phyloP scores from a whole-genome alignment of 2,329 filamentous ascomycete genomes.

The Nigrospora sphaerica region DNA sequence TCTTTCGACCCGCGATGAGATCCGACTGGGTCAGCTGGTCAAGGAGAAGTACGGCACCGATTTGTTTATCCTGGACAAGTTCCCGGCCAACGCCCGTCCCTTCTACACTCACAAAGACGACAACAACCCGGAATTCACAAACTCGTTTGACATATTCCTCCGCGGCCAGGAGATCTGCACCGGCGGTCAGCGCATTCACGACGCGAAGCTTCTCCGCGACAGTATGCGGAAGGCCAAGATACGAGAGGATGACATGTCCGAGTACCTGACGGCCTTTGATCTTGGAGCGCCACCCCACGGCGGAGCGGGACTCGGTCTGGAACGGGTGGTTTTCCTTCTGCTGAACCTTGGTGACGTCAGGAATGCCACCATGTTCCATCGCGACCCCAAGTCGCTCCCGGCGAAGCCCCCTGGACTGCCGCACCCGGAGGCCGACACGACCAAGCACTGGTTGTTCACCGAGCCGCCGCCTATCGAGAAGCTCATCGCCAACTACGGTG shows the following conservation, averaged over 20 bases:
- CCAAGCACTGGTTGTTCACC: constrained; percentile 40
- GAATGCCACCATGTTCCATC: constrained; percentile 78
- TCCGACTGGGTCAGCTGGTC: constrained; percentile 74
- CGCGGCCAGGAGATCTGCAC: constrained; percentile 89
- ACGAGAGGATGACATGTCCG: constrained; percentile 75
- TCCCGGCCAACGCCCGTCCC: constrained; percentile 43
- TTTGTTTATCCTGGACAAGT: constrained; percentile 93
- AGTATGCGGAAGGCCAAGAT: constrained; percentile 74
- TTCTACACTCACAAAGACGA: constrained; percentile 23
- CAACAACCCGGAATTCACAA: constrained; percentile 62
- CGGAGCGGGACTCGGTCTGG: constrained; percentile 82
- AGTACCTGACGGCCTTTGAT: constrained; percentile 83
- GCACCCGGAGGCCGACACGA: constrained; percentile 81
- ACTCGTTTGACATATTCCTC: constrained; percentile 93
- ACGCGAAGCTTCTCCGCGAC: constrained; percentile 64
- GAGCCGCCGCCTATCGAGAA: constrained; percentile 64
- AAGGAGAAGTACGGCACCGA: constrained; percentile 84
- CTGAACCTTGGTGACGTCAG: constrained; percentile 84
- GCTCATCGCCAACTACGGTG: constrained; percentile 90
- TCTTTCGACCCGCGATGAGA: constrained; percentile 78
- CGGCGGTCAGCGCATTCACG: constrained; percentile 88
- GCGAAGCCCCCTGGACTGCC: constrained; percentile 60
- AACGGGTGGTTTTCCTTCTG: constrained; percentile 81
- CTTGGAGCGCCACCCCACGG: constrained; percentile 85
- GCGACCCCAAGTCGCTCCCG: constrained; percentile 83